These are phyloP conservation scores for Microthlaspi erraticum DNA, from an alignment of 345 rosid species.

Conservation along the genomic window DNA sequence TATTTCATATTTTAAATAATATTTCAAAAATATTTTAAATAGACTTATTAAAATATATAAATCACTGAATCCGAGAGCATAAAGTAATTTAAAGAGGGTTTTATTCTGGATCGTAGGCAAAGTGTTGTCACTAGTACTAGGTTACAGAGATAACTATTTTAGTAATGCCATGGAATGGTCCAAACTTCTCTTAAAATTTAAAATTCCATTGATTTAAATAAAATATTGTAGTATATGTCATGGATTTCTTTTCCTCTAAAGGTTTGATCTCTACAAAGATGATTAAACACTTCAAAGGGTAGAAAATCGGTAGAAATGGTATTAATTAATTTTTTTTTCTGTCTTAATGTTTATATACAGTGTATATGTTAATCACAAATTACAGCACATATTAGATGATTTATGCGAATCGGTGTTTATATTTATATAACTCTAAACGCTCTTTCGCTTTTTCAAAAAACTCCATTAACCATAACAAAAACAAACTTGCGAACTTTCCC, in stretches of 20 bases:
- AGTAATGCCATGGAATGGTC: neutral
- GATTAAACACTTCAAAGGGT: neutral
- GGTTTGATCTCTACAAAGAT: neutral
- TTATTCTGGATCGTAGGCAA: neutral
- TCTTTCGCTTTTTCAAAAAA: slow-evolving; percentile 7
- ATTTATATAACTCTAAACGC: neutral
- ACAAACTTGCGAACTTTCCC: slow-evolving; percentile 27
- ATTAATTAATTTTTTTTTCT: neutral
- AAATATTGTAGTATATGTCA: neutral
- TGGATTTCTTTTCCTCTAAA: neutral
- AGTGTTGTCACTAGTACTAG: neutral
- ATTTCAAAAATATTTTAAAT: too few species aligned
- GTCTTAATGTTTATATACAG: neutral
- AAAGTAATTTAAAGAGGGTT: neutral
- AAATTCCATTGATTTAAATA: neutral
- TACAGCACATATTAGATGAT: neutral
- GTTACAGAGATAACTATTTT: neutral
- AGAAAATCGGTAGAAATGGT: neutral
- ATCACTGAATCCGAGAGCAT: neutral
- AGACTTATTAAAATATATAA: too few species aligned
- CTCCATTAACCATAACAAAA: slow-evolving; percentile 25
- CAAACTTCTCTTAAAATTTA: neutral
- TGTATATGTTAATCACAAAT: neutral
- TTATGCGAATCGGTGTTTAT: neutral
- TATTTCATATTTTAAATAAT: too few species aligned